These are phyloP conservation scores for Pseudozyma sp. DNA, from an alignment of 1,284 basidiomycete genomes.

Conservation along the genomic window DNA sequence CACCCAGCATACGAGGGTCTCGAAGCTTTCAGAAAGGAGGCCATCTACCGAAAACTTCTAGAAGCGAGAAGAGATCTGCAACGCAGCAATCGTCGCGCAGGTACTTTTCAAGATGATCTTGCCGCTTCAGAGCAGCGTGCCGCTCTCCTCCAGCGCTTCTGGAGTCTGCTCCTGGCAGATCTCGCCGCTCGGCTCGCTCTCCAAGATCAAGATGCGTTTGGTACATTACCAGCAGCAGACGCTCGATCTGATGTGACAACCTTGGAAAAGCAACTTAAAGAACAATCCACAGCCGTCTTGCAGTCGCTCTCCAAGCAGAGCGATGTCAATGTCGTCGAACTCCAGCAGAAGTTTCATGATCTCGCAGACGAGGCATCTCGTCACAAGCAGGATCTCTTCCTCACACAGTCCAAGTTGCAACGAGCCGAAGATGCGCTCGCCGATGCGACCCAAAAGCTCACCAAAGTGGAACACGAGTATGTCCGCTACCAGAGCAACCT, in stretches of 20 bases:
- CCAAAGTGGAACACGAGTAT: slow-evolving; percentile 46
- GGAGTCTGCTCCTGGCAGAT: slow-evolving; percentile 45
- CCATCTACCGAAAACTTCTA: slow-evolving; percentile 62
- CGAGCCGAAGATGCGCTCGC: slow-evolving; percentile 39
- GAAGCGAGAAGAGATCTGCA: slow-evolving; percentile 54
- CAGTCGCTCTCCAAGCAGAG: slow-evolving; percentile 42
- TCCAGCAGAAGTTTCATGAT: slow-evolving; percentile 44
- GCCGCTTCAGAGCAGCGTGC: slow-evolving; percentile 40
- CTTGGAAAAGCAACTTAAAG: slow-evolving; percentile 36
- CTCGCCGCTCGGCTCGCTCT: slow-evolving; percentile 35
- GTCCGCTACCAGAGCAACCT: slow-evolving; percentile 52
- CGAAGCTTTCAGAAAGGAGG: slow-evolving; percentile 63
- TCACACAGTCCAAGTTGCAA: slow-evolving; percentile 48
- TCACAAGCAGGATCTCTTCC: slow-evolving; percentile 50
- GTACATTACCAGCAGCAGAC: slow-evolving; percentile 18
- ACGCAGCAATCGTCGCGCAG: slow-evolving; percentile 36
- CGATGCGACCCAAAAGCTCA: slow-evolving; percentile 34
- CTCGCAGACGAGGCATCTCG: slow-evolving; percentile 45
- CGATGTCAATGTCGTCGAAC: slow-evolving; percentile 41
- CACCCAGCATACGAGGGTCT: slow-evolving; percentile 34
- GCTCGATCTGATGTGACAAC: slow-evolving; percentile 16
- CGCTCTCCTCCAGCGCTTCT: slow-evolving; percentile 52
- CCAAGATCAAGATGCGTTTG: slow-evolving; percentile 36
- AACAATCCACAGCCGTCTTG: slow-evolving; percentile 29
- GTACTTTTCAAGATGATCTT: slow-evolving; percentile 30